Evolutionary conservation across 2,329 filamentous ascomycete species (phyloP).

Genomic region (Leptographium wingfieldii): DNA sequence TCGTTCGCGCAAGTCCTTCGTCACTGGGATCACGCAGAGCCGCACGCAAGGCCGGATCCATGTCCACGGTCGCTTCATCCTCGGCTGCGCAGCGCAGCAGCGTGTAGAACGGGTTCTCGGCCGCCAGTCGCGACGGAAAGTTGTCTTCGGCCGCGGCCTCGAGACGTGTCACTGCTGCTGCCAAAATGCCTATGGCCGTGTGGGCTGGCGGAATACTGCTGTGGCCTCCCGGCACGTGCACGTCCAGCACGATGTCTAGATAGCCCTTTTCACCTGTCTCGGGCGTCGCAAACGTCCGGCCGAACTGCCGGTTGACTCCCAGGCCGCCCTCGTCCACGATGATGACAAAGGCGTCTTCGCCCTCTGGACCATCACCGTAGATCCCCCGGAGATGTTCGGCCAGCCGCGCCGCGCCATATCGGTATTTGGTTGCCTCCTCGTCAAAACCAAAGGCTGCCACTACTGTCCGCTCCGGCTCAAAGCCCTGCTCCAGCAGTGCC

Average conservation of each 20-base stretch:
- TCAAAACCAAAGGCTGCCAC: slow-evolving; percentile 50
- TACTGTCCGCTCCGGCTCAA: slow-evolving; percentile 39
- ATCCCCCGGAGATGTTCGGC: slow-evolving; percentile 28
- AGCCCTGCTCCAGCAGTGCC: slow-evolving; percentile 37
- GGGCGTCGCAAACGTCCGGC: slow-evolving; percentile 37
- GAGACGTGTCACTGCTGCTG: slow-evolving; percentile 30
- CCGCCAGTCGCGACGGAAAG: slow-evolving; percentile 19
- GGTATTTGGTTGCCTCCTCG: slow-evolving; percentile 40
- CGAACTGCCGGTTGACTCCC: slow-evolving; percentile 30
- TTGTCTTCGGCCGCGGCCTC: slow-evolving; percentile 28
- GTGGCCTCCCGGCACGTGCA: slow-evolving; percentile 45
- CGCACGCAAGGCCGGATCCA: neutral
- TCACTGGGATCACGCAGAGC: neutral
- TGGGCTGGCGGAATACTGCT: slow-evolving; percentile 41
- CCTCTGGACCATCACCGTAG: slow-evolving; percentile 28
- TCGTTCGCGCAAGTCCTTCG: slow-evolving; percentile 32
- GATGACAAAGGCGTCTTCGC: slow-evolving; percentile 33
- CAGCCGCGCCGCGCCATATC: slow-evolving; percentile 34
- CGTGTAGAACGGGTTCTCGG: slow-evolving; percentile 28
- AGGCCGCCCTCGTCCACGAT: slow-evolving; percentile 44
- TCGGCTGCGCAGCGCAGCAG: slow-evolving; percentile 30
- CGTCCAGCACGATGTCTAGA: slow-evolving; percentile 40
- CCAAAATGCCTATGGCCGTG: slow-evolving; percentile 37
- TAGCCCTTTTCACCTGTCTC: slow-evolving; percentile 50
- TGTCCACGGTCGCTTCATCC: neutral